These are phyloP conservation scores for Mycena latifolia DNA, from an alignment of 768 basidiomycete species.

Conservation along the genomic window DNA sequence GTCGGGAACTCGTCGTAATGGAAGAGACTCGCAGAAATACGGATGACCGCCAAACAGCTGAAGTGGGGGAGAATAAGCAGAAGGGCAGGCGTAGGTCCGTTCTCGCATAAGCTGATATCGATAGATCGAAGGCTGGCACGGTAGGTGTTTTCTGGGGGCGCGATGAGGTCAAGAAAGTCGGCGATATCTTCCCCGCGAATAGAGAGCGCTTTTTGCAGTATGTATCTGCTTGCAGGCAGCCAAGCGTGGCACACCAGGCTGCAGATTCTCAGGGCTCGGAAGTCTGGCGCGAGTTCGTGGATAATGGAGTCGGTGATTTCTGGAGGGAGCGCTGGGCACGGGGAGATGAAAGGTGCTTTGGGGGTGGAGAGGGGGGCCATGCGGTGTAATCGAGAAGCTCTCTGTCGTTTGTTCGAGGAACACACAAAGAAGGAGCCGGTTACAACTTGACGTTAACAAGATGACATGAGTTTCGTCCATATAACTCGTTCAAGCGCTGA, in stretches of 20 bases:
- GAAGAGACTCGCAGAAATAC: constrained; percentile 2
- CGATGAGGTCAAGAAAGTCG: constrained; percentile 1
- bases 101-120: constrained; percentile 4
- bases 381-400: too few relatives aligned
- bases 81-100: background rate
- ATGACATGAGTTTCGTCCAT: too few relatives aligned
- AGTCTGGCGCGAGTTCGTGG: background rate
- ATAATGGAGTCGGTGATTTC: constrained; percentile 23
- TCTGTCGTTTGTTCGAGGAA: too few relatives aligned
- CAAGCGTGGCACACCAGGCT: constrained; percentile 9
- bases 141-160: constrained; percentile 13
- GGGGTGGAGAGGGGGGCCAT: background rate
- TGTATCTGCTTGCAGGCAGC: constrained; percentile 15
- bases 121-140: background rate
- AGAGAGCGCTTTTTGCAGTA: background rate
- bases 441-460: too few relatives aligned
- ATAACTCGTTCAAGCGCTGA: too few relatives aligned
- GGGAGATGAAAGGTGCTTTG: background rate
- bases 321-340: constrained; percentile 8
- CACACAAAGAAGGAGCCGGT: too few relatives aligned
- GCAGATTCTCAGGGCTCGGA: background rate
- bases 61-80: constrained; percentile 6
- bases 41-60: background rate
- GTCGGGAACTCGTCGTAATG: background rate
- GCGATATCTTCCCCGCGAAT: constrained; percentile 10